Evolutionary conservation across 345 rosid species (phyloP).

Genomic region (Trapa incisa): DNA sequence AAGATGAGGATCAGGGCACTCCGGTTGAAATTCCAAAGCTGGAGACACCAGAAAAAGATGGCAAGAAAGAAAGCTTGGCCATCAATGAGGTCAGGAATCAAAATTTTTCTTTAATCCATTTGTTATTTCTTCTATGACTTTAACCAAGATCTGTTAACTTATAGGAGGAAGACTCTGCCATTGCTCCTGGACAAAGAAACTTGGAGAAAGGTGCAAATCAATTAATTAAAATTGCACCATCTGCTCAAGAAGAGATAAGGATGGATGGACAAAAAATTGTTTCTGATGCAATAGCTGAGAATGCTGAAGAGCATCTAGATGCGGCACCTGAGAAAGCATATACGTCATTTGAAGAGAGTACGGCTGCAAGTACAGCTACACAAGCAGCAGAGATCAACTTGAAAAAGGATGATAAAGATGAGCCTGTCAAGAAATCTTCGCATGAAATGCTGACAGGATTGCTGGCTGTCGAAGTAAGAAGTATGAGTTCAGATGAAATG

Average conservation of each 20-base stretch:
- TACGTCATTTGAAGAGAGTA: background rate
- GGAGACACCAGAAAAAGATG: background rate
- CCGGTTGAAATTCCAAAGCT: background rate
- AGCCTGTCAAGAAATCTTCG: background rate
- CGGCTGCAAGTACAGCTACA: background rate
- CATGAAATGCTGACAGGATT: background rate
- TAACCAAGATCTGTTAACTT: background rate
- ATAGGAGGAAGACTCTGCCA: constrained; percentile 1
- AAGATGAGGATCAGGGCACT: background rate
- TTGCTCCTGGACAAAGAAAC: background rate
- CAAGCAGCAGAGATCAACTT: background rate
- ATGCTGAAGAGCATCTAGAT: background rate
- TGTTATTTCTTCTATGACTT: background rate
- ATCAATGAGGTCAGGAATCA: background rate
- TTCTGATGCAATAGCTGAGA: background rate
- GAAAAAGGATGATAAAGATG: background rate
- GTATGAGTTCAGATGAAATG: too few relatives aligned
- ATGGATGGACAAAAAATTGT: background rate
- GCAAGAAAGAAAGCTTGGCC: background rate
- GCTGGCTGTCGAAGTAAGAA: too few relatives aligned
- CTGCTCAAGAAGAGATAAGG: background rate
- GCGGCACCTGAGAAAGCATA: background rate
- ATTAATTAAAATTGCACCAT: background rate
- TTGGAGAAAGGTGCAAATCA: background rate
- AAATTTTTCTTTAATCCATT: background rate